Evolutionary conservation across 2,329 filamentous ascomycete species (phyloP), one percentile per base, ranked within the genome.

Genomic region (Diplodia corticola): DNA sequence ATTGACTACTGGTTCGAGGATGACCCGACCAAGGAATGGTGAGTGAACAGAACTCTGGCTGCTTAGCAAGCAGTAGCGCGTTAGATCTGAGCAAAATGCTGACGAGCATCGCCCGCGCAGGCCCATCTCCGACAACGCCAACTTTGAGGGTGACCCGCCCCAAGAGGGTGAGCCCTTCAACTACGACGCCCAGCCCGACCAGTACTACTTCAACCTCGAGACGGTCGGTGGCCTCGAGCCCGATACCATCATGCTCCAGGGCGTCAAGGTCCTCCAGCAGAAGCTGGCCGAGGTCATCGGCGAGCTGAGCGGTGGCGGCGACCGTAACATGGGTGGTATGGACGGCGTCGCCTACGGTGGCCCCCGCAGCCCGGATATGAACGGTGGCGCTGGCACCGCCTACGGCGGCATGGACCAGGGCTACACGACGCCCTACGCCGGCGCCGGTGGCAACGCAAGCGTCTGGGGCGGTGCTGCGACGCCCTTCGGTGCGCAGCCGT

Each of bases 171-270:
- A 96, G 72, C 86, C 89, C 0, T 98, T 98, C 78, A 89, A 98
- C 80, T 98, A 92, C 79, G 90, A 97, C 72, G 94, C 93, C 10
- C 86, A 90, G 24, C 94, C 95, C 5, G 85, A 84, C 68, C 87
- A 87, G 70, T 99, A 97, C 83, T 99, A 97, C 83, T 91, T 94
- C 74, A 93, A 97, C 74, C 90, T 99, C 54, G 95, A 99, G 79
- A 90, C 91, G 54, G 89, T 91, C 44, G 95, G 95, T 40, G 91
- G 89, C 72, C 87, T 98, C 68, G 91, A 95, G 33, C 94, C 95
- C 0, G 94, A 99, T 74, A 86, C 88, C 69, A 95, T 98, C 71
- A 88, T 99, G 61, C 89, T 93, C 72, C 88, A 92, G 73, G 93
- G 93, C 37, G 96, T 99, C 77, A 88, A 90, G 69, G 90, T 92